Conservation (phyloP, 2,329 filamentous ascomycete genomes). For the Colletotrichum brevisporum region DNA sequence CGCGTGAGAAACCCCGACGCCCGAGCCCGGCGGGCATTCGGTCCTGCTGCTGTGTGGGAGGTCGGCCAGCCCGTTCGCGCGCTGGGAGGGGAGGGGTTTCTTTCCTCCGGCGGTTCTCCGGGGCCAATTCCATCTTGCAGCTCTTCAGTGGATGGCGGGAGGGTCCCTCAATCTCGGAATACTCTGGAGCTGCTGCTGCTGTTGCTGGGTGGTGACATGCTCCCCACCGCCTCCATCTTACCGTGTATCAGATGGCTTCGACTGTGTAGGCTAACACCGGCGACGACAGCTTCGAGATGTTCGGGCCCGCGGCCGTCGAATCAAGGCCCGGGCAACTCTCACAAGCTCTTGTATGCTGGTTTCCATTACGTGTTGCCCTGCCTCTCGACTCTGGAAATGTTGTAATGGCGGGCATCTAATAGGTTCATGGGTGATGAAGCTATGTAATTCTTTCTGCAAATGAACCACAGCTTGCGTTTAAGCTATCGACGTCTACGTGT, state of each 20-base stretch:
- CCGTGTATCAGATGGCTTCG: slow-evolving; percentile 23
- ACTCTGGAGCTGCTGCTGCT: slow-evolving; percentile 3
- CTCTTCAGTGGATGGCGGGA: slow-evolving; percentile 25
- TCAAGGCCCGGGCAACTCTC: background rate
- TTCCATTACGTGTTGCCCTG: background rate
- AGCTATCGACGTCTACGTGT: background rate
- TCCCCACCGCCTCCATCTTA: background rate
- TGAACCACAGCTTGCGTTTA: background rate
- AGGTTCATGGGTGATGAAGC: background rate
- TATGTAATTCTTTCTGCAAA: background rate
- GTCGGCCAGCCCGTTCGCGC: background rate
- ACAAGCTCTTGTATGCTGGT: background rate
- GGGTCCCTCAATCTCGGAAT: slow-evolving; percentile 29
- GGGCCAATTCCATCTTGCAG: slow-evolving; percentile 27
- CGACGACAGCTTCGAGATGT: background rate
- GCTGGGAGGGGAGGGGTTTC: slow-evolving; percentile 13
- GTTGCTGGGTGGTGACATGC: too few species aligned
- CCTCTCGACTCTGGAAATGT: background rate
- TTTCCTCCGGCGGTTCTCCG: slow-evolving; percentile 35
- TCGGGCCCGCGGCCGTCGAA: background rate
- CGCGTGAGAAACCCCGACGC: slow-evolving; percentile 14
- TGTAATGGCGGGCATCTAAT: background rate
- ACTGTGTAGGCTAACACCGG: slow-evolving; percentile 20
- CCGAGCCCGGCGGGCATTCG: slow-evolving; percentile 5
- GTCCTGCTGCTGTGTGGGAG: slow-evolving; percentile 7